A percentile compares a stretch with the other conserved stretches of the same genome.
Evolutionary conservation across 2,329 filamentous ascomycete genomes (phyloP).

Genomic region (Trichophyton simii): DNA sequence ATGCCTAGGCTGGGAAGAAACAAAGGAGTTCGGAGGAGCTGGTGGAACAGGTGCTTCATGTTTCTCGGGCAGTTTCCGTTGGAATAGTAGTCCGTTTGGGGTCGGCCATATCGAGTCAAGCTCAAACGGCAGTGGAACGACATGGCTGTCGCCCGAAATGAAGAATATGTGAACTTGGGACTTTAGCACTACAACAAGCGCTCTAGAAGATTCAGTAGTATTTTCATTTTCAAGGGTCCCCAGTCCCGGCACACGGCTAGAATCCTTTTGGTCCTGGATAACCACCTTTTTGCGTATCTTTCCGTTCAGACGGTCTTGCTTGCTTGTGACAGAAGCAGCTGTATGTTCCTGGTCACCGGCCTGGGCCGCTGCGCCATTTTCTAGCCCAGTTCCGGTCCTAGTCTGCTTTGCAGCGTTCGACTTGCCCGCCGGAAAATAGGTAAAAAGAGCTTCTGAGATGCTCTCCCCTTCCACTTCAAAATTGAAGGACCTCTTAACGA

Average conservation of each 20-base stretch:
- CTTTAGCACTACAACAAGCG: conserved; percentile 80
- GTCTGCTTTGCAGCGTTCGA: conserved; percentile 13
- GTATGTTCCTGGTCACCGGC: not conserved
- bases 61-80: conserved; percentile 53
- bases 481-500: conserved; percentile 73
- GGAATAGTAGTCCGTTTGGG: conserved; percentile 70
- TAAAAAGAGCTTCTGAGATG: conserved; percentile 74
- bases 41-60: conserved; percentile 23
- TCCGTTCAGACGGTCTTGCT: conserved; percentile 3
- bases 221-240: conserved; percentile 25
- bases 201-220: conserved; percentile 36
- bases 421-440: conserved; percentile 54
- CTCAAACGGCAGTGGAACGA: conserved; percentile 89
- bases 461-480: conserved; percentile 79
- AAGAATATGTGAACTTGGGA: conserved; percentile 92
- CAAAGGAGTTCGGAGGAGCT: conserved; percentile 72
- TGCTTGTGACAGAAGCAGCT: not conserved
- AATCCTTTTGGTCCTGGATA: conserved; percentile 8
- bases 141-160: conserved; percentile 72
- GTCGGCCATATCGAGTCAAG: conserved; percentile 76
- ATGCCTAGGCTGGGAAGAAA: conserved; percentile 50
- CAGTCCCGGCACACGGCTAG: conserved; percentile 8
- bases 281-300: conserved; percentile 11
- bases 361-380: not conserved
- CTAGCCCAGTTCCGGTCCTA: not conserved